Percentiles rank a stretch among this genome's conserved stretches.
phyloP scores from a whole-genome alignment of 208 protist species.

The Dictyostelium gargantuum region DNA sequence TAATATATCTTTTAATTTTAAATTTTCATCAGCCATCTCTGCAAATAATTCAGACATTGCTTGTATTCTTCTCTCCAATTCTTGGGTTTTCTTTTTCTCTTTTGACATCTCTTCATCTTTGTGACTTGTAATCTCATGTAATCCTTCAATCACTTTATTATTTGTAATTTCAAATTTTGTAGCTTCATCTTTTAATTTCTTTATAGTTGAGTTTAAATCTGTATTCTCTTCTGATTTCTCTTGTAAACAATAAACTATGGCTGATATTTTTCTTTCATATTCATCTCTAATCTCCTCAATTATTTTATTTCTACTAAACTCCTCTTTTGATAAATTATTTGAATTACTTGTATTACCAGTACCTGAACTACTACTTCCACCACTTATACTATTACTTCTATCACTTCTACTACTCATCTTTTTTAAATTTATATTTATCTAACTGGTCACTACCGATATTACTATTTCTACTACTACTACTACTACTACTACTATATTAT shows the following conservation, averaged over 20 bases:
- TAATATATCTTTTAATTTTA: constrained; percentile 17
- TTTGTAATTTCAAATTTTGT: neutral
- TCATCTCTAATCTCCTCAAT: constrained; percentile 31
- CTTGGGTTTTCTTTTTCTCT: constrained; percentile 4
- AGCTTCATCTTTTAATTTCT: neutral
- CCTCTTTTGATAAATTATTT: neutral
- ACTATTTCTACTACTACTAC: neutral
- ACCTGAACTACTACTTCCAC: neutral
- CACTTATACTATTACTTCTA: neutral
- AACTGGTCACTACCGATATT: too few relatives aligned
- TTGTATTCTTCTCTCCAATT: constrained; percentile 20
- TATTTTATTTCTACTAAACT: neutral
- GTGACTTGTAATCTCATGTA: constrained; percentile 12
- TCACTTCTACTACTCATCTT: neutral
- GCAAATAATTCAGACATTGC: constrained; percentile 31
- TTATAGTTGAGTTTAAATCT: neutral
- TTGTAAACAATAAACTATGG: constrained; percentile 53
- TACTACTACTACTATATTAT: neutral
- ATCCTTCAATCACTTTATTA: neutral
- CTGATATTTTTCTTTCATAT: constrained; percentile 58
- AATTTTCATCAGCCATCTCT: constrained; percentile 55
- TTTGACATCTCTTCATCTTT: constrained; percentile 36
- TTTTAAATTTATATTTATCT: neutral
- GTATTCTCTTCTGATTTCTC: constrained; percentile 66
- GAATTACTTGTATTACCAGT: neutral